Conservation (phyloP, 768 basidiomycete genomes). For the Suillus ampliporus region DNA sequence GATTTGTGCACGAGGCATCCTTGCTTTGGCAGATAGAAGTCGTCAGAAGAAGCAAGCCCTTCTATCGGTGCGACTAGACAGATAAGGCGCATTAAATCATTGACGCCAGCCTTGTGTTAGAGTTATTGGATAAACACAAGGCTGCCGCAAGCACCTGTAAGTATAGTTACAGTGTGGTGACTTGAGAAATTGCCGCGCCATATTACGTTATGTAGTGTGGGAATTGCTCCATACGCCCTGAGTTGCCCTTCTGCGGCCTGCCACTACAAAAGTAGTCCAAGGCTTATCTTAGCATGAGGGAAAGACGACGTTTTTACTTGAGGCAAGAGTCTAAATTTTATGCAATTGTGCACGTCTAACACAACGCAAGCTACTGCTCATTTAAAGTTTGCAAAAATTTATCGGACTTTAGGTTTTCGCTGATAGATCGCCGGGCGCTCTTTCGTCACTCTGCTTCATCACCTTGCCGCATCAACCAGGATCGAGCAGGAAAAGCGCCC, state of each 20-base stretch:
- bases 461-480: neutral
- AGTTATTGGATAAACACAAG: conserved; percentile 9
- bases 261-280: conserved; percentile 1
- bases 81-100: conserved; percentile 7
- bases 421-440: neutral
- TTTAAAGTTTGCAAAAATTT: too few relatives aligned
- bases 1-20: conserved; percentile 11
- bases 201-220: conserved; percentile 5
- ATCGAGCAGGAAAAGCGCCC: neutral
- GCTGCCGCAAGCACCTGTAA: conserved; percentile 2
- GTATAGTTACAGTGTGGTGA: neutral
- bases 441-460: neutral
- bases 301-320: conserved; percentile 1
- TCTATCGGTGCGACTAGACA: conserved; percentile 7
- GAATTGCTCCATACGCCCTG: neutral
- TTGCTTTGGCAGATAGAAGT: conserved; percentile 8
- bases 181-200: neutral
- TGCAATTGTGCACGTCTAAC: neutral
- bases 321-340: conserved; percentile 2
- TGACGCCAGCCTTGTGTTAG: conserved; percentile 9
- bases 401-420: too few relatives aligned
- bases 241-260: neutral
- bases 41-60: neutral
- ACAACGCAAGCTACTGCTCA: neutral
- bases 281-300: conserved; percentile 5